These are phyloP conservation scores for Ceratobasidium sp. DNA, from an alignment of 1,284 basidiomycete genomes.

Conservation along the genomic window DNA sequence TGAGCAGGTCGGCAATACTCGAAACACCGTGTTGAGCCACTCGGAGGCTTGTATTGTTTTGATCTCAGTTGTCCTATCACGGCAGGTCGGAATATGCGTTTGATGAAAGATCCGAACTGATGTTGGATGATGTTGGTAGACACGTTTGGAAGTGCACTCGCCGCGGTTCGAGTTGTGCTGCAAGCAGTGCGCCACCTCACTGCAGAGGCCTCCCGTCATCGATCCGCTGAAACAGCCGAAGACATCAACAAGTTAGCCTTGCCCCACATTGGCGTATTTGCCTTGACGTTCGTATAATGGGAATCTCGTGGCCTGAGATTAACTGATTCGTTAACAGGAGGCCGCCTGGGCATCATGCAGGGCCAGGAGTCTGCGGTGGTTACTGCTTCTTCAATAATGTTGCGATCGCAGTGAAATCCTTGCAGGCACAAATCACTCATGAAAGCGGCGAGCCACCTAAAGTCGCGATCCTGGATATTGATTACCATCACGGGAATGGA, in stretches of 20 bases:
- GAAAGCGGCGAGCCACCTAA: neutral
- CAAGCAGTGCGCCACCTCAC: conserved; percentile 45
- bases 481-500: conserved; percentile 54
- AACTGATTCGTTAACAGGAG: conserved; percentile 44
- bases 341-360: conserved; percentile 52
- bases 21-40: conserved; percentile 7
- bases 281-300: conserved; percentile 46
- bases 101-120: neutral
- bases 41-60: conserved; percentile 50
- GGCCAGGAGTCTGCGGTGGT: conserved; percentile 48
- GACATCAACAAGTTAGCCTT: neutral
- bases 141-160: conserved; percentile 47
- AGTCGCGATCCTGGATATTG: conserved; percentile 52
- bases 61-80: conserved; percentile 52
- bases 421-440: conserved; percentile 27
- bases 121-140: conserved; percentile 42
- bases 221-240: neutral
- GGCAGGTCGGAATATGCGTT: conserved; percentile 41
- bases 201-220: neutral
- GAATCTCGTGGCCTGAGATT: neutral
- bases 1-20: conserved; percentile 36
- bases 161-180: conserved; percentile 48
- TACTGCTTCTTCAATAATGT: conserved; percentile 53
- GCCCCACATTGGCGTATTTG: conserved; percentile 44
- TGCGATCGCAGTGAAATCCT: conserved; percentile 49